These are phyloP conservation scores for Marsdenia floribunda DNA, from an alignment of 257 asterid genomes.

Conservation along the genomic window DNA sequence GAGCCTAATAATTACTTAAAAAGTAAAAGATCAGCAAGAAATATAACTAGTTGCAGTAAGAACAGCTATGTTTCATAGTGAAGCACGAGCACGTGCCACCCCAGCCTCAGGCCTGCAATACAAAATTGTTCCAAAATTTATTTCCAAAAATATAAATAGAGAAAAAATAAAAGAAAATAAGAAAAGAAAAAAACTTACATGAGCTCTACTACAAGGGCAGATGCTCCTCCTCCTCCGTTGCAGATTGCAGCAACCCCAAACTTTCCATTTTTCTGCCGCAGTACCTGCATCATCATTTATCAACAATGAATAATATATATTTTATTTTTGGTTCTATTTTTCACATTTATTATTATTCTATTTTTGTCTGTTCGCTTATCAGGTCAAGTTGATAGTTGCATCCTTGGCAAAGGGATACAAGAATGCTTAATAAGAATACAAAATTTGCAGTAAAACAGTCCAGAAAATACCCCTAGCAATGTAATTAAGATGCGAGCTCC, in stretches of 20 bases:
- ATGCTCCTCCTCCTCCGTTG: slow-evolving; percentile 99
- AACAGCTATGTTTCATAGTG: slow-evolving; percentile 1
- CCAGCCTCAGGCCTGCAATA: slow-evolving; percentile 18
- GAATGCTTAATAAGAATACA: neutral
- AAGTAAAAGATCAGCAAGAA: neutral
- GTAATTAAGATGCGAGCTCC: slow-evolving; percentile 93
- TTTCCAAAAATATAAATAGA: neutral
- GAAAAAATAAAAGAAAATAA: neutral
- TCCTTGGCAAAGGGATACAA: neutral
- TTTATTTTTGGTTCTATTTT: neutral
- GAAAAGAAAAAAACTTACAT: slow-evolving; percentile 27
- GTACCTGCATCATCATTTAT: slow-evolving; percentile 42
- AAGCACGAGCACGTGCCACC: slow-evolving; percentile 6
- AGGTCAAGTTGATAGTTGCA: neutral
- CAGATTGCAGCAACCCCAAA: slow-evolving; percentile 89
- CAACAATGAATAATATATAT: neutral
- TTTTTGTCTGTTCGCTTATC: too few relatives aligned
- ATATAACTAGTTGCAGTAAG: neutral
- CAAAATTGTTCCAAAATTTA: neutral
- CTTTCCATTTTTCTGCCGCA: slow-evolving; percentile 62
- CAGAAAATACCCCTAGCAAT: slow-evolving; percentile 67
- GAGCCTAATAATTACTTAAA: neutral
- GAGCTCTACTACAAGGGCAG: slow-evolving; percentile 78
- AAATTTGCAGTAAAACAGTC: neutral
- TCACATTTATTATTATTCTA: neutral